Evolutionary conservation across 2,329 filamentous ascomycete species (phyloP), one percentile per base, ranked within the genome.

Genomic region (Didymella keratinophila): DNA sequence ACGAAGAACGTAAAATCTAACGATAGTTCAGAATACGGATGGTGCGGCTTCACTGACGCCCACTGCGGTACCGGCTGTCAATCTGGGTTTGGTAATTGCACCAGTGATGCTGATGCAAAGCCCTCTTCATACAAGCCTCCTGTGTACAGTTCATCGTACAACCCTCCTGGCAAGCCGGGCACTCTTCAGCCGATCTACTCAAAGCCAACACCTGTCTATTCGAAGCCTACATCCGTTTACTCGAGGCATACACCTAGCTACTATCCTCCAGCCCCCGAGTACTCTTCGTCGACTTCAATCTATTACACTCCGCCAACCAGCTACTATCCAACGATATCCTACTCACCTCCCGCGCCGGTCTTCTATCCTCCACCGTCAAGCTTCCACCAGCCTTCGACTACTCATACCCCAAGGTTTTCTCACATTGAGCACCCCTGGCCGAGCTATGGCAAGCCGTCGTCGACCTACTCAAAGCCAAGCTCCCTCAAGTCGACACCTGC

Each of bases 11-110:
- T 10, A 9, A 0, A 1, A 43, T 23, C 42, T 60, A 20, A 60
- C 30, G 2, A 2, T n/a, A 36, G 9, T 4, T 6, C 12, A 46
- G 32, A 48, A 27, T 59, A 49, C 23, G 58, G 58, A 2, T 60
- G 42, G 36, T 60, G 57, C 11, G 52, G 57, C 3, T 51, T 30
- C 46, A 56, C 52, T 16, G 30, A 51, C 2, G 47, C 23, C 1
- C 43, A 60, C 48, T 60, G 57, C 48, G 57, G 52, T 16, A n/a
- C 32, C 1, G 52, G 52, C 16, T 60, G 57, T 30, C 57, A 60
- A 39, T 11, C 37, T 18, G 48, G 42, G 9, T 60, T 56, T 16
- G 52, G 57, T 16, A 21, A 36, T 11, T 60, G 57, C 46, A 49
- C 28, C 8, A 23, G 28, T 9, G 14, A 52, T 10, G 9, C 10